Evolutionary conservation across 2,329 filamentous ascomycete species (phyloP).

Genomic region (Ramularia collo-cygni): DNA sequence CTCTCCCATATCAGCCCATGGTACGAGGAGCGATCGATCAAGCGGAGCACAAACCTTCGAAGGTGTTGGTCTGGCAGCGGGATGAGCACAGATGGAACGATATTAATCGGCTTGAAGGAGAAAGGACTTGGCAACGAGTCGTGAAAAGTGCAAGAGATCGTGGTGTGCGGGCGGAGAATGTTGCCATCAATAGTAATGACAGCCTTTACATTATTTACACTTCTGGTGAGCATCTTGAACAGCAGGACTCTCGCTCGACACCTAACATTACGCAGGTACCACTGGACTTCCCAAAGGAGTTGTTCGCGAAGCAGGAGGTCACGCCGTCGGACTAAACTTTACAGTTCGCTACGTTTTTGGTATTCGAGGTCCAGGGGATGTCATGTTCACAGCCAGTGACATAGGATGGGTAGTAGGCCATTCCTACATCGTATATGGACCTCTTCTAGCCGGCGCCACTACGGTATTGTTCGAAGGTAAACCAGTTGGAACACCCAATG

Average conservation of each 20-base stretch:
- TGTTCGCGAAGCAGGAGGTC: slow-evolving; percentile 72
- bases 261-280: slow-evolving; percentile 38
- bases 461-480: slow-evolving; percentile 94
- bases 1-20: slow-evolving; percentile 68
- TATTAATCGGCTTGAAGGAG: slow-evolving; percentile 57
- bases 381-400: slow-evolving; percentile 73
- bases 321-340: slow-evolving; percentile 70
- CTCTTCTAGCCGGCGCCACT: slow-evolving; percentile 75
- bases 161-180: slow-evolving; percentile 63
- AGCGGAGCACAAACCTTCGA: slow-evolving; percentile 63
- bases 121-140: slow-evolving; percentile 73
- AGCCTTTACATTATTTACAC: slow-evolving; percentile 89
- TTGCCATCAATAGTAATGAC: slow-evolving; percentile 71
- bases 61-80: slow-evolving; percentile 77
- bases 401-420: slow-evolving; percentile 90
- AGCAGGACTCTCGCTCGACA: slow-evolving; percentile 1
- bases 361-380: slow-evolving; percentile 75
- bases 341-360: slow-evolving; percentile 78
- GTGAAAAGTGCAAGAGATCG: slow-evolving; percentile 63
- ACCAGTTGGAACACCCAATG: slow-evolving; percentile 79
- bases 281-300: slow-evolving; percentile 81
- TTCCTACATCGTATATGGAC: slow-evolving; percentile 83
- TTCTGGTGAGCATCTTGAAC: slow-evolving; percentile 43
- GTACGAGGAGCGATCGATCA: slow-evolving; percentile 65
- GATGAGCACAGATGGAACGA: slow-evolving; percentile 68